phyloP scores from a whole-genome alignment of 1,284 basidiomycete genomes.

The Apiotrichum sp. region DNA sequence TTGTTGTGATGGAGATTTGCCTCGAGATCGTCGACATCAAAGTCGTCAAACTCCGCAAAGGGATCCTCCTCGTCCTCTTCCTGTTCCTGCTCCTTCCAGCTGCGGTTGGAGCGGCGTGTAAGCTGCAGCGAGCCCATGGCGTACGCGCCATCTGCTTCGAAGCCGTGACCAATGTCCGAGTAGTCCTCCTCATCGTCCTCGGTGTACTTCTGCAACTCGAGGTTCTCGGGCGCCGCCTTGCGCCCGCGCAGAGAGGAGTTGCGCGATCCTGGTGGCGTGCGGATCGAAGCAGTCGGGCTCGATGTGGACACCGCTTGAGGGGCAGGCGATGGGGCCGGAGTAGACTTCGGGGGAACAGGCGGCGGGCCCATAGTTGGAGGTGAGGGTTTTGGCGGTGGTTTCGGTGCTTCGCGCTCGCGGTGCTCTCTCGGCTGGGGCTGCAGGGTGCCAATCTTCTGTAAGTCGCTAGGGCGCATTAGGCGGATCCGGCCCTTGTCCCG shows the following conservation, averaged over 20 bases:
- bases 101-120: conserved; percentile 73
- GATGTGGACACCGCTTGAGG: not conserved
- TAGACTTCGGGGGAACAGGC: not conserved
- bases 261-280: conserved; percentile 35
- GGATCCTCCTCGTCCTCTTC: conserved; percentile 90
- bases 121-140: conserved; percentile 50
- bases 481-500: conserved; percentile 65
- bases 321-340: not conserved
- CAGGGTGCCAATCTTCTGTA: conserved; percentile 49
- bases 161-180: conserved; percentile 56
- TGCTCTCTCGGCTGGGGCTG: not conserved
- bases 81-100: conserved; percentile 71
- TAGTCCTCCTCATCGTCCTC: conserved; percentile 81
- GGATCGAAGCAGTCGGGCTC: conserved; percentile 6
- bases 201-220: conserved; percentile 66
- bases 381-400: not conserved
- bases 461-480: conserved; percentile 80
- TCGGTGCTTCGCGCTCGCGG: not conserved
- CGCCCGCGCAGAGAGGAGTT: conserved; percentile 29
- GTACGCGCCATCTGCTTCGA: conserved; percentile 47
- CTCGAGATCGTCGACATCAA: conserved; percentile 78
- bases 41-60: conserved; percentile 85
- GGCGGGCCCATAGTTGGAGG: not conserved
- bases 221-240: conserved; percentile 20
- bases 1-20: conserved; percentile 84